phyloP scores from a whole-genome alignment of 352 stramenopile genomes.

The Pythium vanterpoolii region DNA sequence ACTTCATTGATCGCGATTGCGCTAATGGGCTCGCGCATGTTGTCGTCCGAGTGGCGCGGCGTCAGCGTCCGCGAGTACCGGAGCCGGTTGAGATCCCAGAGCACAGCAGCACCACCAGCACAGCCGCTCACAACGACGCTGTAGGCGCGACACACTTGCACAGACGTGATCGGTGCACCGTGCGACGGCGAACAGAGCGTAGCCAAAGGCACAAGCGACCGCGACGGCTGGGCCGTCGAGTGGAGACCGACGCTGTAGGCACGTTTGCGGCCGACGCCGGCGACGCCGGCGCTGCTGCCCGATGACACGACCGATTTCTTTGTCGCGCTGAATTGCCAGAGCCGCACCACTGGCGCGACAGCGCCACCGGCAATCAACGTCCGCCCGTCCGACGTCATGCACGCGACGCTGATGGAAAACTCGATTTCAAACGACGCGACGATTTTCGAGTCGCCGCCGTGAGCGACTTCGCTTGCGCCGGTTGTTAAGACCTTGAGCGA shows the following conservation, averaged over 20 bases:
- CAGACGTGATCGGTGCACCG: conserved; percentile 34
- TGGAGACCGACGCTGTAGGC: conserved; percentile 33
- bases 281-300: not conserved
- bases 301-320: conserved; percentile 19
- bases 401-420: conserved; percentile 46
- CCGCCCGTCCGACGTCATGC: conserved; percentile 59
- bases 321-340: conserved; percentile 42
- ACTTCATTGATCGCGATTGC: conserved; percentile 64
- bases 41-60: conserved; percentile 5
- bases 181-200: conserved; percentile 48
- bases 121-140: conserved; percentile 67
- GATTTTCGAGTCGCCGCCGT: conserved; percentile 54
- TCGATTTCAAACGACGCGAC: conserved; percentile 57
- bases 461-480: conserved; percentile 36
- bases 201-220: conserved; percentile 39
- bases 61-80: conserved; percentile 46
- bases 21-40: conserved; percentile 26
- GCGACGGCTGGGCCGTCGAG: conserved; percentile 24
- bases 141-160: conserved; percentile 58
- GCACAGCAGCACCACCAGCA: conserved; percentile 40
- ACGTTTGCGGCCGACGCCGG: conserved; percentile 13
- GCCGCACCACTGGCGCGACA: conserved; percentile 39
- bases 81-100: conserved; percentile 75
- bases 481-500: conserved; percentile 58
- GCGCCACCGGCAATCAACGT: conserved; percentile 52